Evolutionary conservation across 2,329 filamentous ascomycete species (phyloP).

Genomic region (Massarina eburnea): DNA sequence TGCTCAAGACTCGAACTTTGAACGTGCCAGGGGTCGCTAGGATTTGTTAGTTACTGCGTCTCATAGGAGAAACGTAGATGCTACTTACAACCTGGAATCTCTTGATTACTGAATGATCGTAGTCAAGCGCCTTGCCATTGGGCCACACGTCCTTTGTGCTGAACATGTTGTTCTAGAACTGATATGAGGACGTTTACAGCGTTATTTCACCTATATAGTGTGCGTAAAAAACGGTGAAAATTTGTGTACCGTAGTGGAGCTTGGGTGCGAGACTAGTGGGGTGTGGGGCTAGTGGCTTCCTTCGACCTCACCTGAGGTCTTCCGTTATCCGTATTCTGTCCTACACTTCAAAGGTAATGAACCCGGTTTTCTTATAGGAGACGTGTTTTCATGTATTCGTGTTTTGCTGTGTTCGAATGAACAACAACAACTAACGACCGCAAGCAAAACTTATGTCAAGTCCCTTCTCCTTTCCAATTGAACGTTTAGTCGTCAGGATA

Average conservation of each 20-base stretch:
- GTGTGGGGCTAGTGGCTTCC: background rate
- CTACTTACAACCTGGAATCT: slow-evolving; percentile 27
- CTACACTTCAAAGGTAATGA: too few species aligned
- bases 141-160: slow-evolving; percentile 45
- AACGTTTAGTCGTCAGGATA: too few species aligned
- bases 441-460: too few species aligned
- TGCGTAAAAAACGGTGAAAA: background rate
- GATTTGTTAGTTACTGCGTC: too few species aligned
- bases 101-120: slow-evolving; percentile 45
- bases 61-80: too few species aligned
- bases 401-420: too few species aligned
- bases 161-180: background rate
- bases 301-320: background rate
- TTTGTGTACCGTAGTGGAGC: background rate
- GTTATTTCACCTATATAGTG: too few species aligned
- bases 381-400: too few species aligned
- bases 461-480: too few species aligned
- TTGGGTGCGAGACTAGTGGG: background rate
- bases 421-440: too few species aligned
- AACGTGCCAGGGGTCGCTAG: slow-evolving; percentile 1
- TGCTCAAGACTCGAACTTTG: background rate
- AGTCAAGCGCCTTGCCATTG: slow-evolving; percentile 63
- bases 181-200: too few species aligned
- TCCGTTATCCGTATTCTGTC: background rate
- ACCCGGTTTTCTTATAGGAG: too few species aligned